Percentiles rank a stretch among this genome's conserved stretches.
Evolutionary conservation across 306 rosid species (phyloP).

Genomic region (Hippophae rhamnoides): DNA sequence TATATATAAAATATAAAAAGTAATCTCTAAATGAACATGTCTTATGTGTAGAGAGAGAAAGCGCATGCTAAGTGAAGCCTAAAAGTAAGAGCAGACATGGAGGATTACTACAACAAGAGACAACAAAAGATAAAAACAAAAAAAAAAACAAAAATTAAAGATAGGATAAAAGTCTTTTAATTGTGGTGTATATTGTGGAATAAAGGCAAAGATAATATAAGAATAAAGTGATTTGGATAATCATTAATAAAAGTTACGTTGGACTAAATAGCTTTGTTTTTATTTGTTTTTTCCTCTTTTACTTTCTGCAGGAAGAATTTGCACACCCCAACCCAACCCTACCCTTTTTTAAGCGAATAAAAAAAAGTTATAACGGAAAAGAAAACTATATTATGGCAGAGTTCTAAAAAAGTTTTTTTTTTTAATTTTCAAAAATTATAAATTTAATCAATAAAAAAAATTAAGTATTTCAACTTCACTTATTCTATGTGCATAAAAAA

Average conservation of each 20-base stretch:
- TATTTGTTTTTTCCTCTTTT: constrained; percentile 5
- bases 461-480: no score
- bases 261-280: constrained; percentile 14
- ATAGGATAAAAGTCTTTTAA: constrained; percentile 36
- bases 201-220: constrained; percentile 55
- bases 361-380: neutral
- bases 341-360: neutral
- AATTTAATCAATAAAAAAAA: no score
- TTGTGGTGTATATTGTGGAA: constrained; percentile 38
- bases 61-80: neutral
- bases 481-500: no score
- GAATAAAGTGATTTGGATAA: constrained; percentile 49
- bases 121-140: constrained; percentile 53
- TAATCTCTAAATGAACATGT: neutral
- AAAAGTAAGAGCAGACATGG: constrained; percentile 25
- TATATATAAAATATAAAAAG: no score
- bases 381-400: no score
- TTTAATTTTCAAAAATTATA: no score
- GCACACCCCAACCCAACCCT: no score
- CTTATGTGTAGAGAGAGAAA: neutral
- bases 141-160: constrained; percentile 39
- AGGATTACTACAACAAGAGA: constrained; percentile 46
- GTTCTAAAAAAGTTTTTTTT: no score
- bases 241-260: constrained; percentile 6
- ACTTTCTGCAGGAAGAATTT: no score